These are phyloP conservation scores for Magnaporthiopsis rhizophila DNA, from an alignment of 2,329 filamentous ascomycete species.

Conservation along the genomic window DNA sequence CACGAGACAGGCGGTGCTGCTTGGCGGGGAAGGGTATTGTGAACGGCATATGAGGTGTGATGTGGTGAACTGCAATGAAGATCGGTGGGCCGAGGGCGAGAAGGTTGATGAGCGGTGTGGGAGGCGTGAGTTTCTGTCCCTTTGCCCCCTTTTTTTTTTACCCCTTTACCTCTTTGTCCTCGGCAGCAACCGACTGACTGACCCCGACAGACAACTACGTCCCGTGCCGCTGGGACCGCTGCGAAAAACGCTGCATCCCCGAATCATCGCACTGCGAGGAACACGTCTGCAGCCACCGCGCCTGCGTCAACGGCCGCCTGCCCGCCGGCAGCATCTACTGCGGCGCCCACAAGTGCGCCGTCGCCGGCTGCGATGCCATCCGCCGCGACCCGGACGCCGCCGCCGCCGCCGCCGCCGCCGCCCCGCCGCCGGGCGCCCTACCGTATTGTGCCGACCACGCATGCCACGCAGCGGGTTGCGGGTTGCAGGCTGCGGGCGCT, in stretches of 20 bases:
- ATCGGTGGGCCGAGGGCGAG: conserved; percentile 1
- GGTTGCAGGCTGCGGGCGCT: background rate
- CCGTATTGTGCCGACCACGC: conserved; percentile 5
- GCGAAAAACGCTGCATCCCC: conserved; percentile 6
- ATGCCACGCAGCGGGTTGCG: background rate
- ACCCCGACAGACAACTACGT: conserved; percentile 11
- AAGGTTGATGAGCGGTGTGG: conserved; percentile 1
- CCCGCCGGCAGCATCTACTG: conserved; percentile 6
- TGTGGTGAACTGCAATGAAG: background rate
- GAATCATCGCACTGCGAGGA: conserved; percentile 9
- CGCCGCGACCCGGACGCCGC: conserved; percentile 4
- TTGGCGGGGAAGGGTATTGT: background rate
- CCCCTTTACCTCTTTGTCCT: too few species aligned
- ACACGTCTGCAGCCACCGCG: conserved; percentile 11
- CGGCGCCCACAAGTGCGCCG: conserved; percentile 5
- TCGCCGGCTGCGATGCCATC: background rate
- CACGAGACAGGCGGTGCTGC: background rate
- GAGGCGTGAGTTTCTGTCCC: conserved; percentile 1
- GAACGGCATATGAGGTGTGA: background rate
- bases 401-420: too few species aligned
- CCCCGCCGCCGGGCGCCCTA: background rate
- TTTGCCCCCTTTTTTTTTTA: too few species aligned
- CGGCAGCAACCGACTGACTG: background rate
- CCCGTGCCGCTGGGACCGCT: conserved; percentile 9
- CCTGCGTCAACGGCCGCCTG: conserved; percentile 10